Evolutionary conservation across 164 flowering plant species (phyloP).

Genomic region (Chimonanthus salicifolius): DNA sequence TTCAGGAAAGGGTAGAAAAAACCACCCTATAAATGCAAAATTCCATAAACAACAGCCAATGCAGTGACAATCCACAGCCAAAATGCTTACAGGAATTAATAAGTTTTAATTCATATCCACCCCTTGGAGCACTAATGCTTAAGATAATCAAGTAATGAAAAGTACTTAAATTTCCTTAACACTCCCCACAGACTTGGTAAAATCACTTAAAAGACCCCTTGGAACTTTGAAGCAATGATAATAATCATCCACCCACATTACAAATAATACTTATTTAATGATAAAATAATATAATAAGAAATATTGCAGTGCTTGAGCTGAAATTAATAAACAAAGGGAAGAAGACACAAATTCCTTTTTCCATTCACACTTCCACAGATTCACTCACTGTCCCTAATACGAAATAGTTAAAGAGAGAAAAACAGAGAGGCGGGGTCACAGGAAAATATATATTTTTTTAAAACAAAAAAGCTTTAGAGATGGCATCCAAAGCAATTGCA

Average conservation of each 20-base stretch:
- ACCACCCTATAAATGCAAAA: neutral
- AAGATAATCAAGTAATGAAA: no score
- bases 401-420: neutral
- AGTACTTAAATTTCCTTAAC: no score
- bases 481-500: slow-evolving; percentile 88
- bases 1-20: no score
- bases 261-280: neutral
- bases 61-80: no score
- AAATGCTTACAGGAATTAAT: no score
- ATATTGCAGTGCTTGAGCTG: neutral
- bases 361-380: slow-evolving; percentile 32
- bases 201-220: neutral
- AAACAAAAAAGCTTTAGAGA: slow-evolving; percentile 23
- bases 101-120: no score
- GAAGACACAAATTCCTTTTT: slow-evolving; percentile 40
- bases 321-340: slow-evolving; percentile 23
- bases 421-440: neutral
- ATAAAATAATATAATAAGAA: no score
- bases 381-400: slow-evolving; percentile 15
- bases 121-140: no score
- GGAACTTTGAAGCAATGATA: neutral
- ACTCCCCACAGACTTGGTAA: neutral
- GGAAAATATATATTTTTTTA: neutral
- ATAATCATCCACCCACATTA: neutral
- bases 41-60: neutral